A percentile compares a stretch with the other conserved stretches of the same genome.
Evolutionary conservation across 306 rosid genomes (phyloP).

Genomic region (Lithocarpus polystachyus): DNA sequence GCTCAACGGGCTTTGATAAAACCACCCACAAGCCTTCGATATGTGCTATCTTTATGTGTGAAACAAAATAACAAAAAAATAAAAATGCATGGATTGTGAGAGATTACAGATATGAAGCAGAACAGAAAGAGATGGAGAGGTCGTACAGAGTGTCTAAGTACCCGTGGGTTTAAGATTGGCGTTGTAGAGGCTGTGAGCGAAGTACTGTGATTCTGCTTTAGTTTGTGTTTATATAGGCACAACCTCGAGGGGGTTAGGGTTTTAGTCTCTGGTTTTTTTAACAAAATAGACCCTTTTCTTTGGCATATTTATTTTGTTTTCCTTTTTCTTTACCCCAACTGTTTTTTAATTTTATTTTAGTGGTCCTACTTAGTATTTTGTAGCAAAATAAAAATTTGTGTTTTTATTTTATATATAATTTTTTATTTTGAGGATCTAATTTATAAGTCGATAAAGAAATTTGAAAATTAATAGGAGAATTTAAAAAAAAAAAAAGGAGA

Average conservation of each 20-base stretch:
- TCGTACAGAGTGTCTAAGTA: neutral
- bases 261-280: conserved; percentile 18
- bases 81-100: neutral
- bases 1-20: conserved; percentile 36
- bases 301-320: neutral
- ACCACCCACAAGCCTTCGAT: conserved; percentile 74
- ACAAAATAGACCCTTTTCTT: neutral
- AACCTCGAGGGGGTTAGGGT: conserved; percentile 47
- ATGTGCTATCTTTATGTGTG: conserved; percentile 36
- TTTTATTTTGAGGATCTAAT: too few species aligned
- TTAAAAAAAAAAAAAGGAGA: too few species aligned
- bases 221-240: conserved; percentile 17
- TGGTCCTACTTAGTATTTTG: too few species aligned
- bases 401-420: too few species aligned
- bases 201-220: neutral
- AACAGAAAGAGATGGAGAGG: neutral
- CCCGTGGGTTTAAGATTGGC: neutral
- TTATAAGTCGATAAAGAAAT: too few species aligned
- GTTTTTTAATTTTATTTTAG: too few species aligned
- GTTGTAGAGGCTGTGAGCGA: neutral
- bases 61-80: neutral
- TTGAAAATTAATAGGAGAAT: too few species aligned
- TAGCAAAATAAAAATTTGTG: too few species aligned
- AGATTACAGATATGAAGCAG: neutral
- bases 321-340: neutral